Base-by-base conservation (phyloP, 495 filamentous ascomycete species). In the Penicillium roqueforti region DNA sequence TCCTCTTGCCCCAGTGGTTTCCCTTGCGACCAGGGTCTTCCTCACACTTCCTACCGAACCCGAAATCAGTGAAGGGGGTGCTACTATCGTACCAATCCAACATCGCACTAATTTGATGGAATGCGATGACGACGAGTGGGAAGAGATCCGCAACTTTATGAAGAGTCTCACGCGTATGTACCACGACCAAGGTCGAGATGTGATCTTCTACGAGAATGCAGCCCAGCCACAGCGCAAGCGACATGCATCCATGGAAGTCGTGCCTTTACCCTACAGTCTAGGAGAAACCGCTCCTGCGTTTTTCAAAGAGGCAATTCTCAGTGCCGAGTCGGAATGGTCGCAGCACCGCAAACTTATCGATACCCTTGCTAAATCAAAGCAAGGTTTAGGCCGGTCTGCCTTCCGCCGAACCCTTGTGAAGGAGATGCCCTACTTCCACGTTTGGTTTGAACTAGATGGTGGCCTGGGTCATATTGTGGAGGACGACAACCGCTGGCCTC, bases 401-500 rank as follows among this genome's bases (percentile, higher is more conserved):
- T 97, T 98, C 70, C 81, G 93, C 3, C 77, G 84, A 42, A 85
- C 81, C 3, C 70, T 98, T 29, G 89, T 86, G 22, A 97, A 95
- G 75, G 93, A 98, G 73, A 95, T 96, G 91, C 93, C 93, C 22
- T 98, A 98, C 67, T 97, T 98, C 69, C 93, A 98, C 59, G 92
- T 91, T 14, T 98, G 91, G 91, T 97, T 97, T 65, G 81, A 84
- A 54, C 70, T 98, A 6, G 90, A 97, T 65, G 95, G 95, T 4
- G 93, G 93, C 2, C 65, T 98, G 49, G 93, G 91, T 0, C 93
- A 98, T 65, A 79, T 98, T 26, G 87, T 98, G 9, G 93, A 98
- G 70, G 90, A 97, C 63, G 76, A 81, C 38, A 82, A 84, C 53
- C 77, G 85, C 49, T 98, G 95, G 93, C 95, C 95, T 1, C 86